Evolutionary conservation across 2,329 filamentous ascomycete genomes (phyloP), one percentile per base, ranked within the genome.

Genomic region (Raffaelea arxii): DNA sequence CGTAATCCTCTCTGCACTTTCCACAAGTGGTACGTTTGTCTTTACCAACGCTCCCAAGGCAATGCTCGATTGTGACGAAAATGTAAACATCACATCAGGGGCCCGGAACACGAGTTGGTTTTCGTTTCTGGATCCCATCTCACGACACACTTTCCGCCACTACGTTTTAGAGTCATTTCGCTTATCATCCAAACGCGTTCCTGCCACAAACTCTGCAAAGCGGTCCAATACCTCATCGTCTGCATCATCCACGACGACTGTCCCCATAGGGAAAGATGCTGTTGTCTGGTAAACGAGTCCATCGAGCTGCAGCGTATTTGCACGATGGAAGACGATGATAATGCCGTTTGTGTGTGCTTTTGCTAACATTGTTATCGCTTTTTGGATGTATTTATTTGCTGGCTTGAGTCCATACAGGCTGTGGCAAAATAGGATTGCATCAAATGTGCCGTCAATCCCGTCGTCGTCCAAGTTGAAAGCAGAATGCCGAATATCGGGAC

Each of bases 351-450:
- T 30, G n/a, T 36, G 6, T 30, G 27, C 16, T 54, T 59, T 51
- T 51, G 62, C 58, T 25, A 82, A 71, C 66, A 77, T 64, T 18
- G 58, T 53, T 7, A 82, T 55, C 2, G 72, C 68, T 18, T 49
- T 53, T 55, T 70, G 56, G 50, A 82, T 68, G 49, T 65, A 68
- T 2, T 14, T 56, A n/a, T 51, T 54, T 52, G 75, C 73, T 3
- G 66, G 65, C 0, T 64, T 65, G 70, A 82, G 74, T 49, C 74
- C 75, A 52, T 82, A 80, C 70, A 82, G 71, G 61, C 78, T 80
- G 56, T 82, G 77, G 52, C 77, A 82, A 59, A 82, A 78, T 4
- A 83, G 55, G 18, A 82, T 57, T 36, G 80, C 12, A 51, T 82
- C 69, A 54, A 70, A 82, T 49, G 62, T 68, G 21, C 66, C 57